Base-by-base conservation (phyloP, 352 stramenopile species). In the Pythium aristosporum region DNA sequence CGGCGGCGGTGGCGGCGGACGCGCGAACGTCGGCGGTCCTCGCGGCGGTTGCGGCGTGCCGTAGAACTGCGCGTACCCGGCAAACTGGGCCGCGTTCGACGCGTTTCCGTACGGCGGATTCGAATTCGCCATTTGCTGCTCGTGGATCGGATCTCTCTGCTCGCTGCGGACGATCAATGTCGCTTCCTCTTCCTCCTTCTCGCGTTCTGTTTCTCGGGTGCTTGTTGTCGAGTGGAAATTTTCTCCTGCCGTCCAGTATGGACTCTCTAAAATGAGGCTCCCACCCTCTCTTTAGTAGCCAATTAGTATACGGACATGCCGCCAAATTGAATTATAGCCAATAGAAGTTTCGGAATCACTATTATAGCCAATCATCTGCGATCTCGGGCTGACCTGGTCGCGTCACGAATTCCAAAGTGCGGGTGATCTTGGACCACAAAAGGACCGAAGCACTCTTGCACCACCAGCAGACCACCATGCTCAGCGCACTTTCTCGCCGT, bases 1-100 rank as follows among this genome's bases (percentile, higher is more conserved):
- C 46, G 71, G 75, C 13, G 77, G 79, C 23, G 82, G 75, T 11
- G 77, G 79, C 20, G 82, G 69, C 32, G 71, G 80, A 9, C 76
- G 61, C 13, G 71, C 51, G 25, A 64, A 64, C 36, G 34, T 47
- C 6, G 55, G 61, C 6, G 60, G 34, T 47, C 57, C 70, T 73
- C 7, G 76, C 57, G 55, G 56, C 42, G 47, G 57, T 44, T 63
- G 59, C 34, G 48, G 47, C 11, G 65, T 20, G 53, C 39, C 65
- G 43, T 67, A 72, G 53, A 67, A 67, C 32, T 64, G 65, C 21
- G 65, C 47, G 55, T 68, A 72, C 6, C 57, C 58, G 11, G 65
- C 53, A 46, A 67, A 65, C 59, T 67, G 65, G 59, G 58, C 54
- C 46, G 48, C 53, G 36, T 70, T 70, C 50, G 63, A 28, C 50